Evolutionary conservation across 2,329 filamentous ascomycete genomes (phyloP), one percentile per base, ranked within the genome.

Genomic region (Nemania sp.): DNA sequence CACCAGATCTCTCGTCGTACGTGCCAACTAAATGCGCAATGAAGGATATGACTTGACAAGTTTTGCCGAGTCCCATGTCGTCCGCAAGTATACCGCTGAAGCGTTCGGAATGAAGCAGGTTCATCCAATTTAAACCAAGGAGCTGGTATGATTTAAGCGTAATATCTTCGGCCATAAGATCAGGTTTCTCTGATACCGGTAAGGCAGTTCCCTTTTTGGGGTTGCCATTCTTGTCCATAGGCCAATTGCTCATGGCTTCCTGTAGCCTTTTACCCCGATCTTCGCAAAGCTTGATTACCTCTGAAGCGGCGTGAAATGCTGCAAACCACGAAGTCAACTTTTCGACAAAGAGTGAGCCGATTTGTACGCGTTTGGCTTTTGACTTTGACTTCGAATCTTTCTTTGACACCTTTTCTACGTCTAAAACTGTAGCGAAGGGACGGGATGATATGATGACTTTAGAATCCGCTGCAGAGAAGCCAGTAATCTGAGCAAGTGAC

Each of bases 61-160:
- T 99, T 84, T 99, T 99, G 53, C 96, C 96, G 47, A 95, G 84
- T 59, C 93, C 96, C 96, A 99, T 99, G 77, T 99, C 96, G 77
- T 99, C 96, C 1, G 96, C 96, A 20, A 99, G 84, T 64, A 99
- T 98, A 70, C 94, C 95, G 53, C 93, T 95, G 59, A 97, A 87
- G 29, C 90, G 86, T 66, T 92, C 90, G 60, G 90, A 86, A 81
- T 93, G 97, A 15, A 99, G 86, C 53, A 98, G 82, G 63, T 90
- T 89, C 76, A 99, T 87, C 96, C 96, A 99, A 77, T 98, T 98
- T 59, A 99, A 86, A 3, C 96, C 96, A 32, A 97, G 93, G 22
- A 98, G 82, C 78, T 99, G 96, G 76, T 98, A 98, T 41, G 96
- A 91, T 77, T 98, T 98, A 84, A 99, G 89, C 45, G 87, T 84